These are phyloP conservation scores for Simmondsia chinensis DNA, from an alignment of 148 eudicot genomes.

Conservation along the genomic window DNA sequence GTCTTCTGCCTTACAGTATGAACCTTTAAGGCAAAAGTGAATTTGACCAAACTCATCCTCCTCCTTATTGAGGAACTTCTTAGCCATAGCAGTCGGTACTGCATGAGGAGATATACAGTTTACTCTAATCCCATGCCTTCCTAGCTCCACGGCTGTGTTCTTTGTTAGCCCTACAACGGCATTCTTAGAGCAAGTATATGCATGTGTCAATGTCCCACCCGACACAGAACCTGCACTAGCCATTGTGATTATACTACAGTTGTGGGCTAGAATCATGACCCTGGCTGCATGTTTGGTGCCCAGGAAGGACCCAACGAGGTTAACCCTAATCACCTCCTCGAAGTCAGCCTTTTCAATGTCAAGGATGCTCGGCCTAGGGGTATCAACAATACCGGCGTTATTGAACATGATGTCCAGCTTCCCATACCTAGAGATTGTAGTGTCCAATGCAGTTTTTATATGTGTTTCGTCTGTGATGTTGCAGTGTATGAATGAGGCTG, in stretches of 20 bases:
- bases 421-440: slow-evolving; percentile 10
- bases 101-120: slow-evolving; percentile 26
- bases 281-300: slow-evolving; percentile 35
- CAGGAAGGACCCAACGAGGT: slow-evolving; percentile 23
- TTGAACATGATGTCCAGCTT: slow-evolving; percentile 32
- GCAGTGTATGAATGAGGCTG: slow-evolving; percentile 23
- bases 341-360: slow-evolving; percentile 13
- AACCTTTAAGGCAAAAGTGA: slow-evolving; percentile 17
- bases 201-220: slow-evolving; percentile 17
- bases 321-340: slow-evolving; percentile 11
- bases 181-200: slow-evolving; percentile 21
- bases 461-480: slow-evolving; percentile 19
- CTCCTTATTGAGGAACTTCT: background rate
- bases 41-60: slow-evolving; percentile 5
- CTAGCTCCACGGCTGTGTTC: slow-evolving; percentile 26
- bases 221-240: slow-evolving; percentile 11
- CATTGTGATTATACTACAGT: slow-evolving; percentile 20
- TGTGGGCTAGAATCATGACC: slow-evolving; percentile 20
- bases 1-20: slow-evolving; percentile 11
- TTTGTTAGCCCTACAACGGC: slow-evolving; percentile 22
- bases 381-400: slow-evolving; percentile 14
- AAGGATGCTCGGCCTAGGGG: slow-evolving; percentile 4
- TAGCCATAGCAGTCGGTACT: slow-evolving; percentile 11
- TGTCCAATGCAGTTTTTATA: slow-evolving; percentile 16
- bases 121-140: slow-evolving; percentile 23